phyloP scores from a whole-genome alignment of 2,329 filamentous ascomycete species.

The Zelopaecilomyces penicillatus region DNA sequence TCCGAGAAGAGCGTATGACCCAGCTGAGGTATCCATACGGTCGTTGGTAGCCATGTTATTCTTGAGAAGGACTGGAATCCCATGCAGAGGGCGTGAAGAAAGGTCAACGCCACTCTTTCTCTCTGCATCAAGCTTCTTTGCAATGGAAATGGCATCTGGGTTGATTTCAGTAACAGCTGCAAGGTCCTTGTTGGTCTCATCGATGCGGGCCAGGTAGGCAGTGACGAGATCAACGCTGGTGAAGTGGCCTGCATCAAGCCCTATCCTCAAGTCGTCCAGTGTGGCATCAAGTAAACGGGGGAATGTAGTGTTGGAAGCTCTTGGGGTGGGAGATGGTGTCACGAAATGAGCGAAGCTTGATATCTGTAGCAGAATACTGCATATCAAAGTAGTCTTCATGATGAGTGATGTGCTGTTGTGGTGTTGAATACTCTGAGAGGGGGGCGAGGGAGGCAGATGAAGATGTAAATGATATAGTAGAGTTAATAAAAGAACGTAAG shows the following conservation, averaged over 20 bases:
- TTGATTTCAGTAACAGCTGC: conserved; percentile 28
- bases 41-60: conserved; percentile 58
- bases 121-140: conserved; percentile 24
- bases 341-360: too few relatives aligned
- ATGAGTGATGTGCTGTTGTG: too few relatives aligned
- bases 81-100: conserved; percentile 43
- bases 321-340: too few relatives aligned
- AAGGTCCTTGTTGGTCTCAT: conserved; percentile 17
- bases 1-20: conserved; percentile 54
- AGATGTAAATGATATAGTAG: too few relatives aligned
- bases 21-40: conserved; percentile 53
- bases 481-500: too few relatives aligned
- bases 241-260: conserved; percentile 18
- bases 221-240: conserved; percentile 29
- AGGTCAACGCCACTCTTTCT: conserved; percentile 5
- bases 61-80: conserved; percentile 58
- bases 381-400: too few relatives aligned
- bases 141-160: conserved; percentile 30
- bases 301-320: neutral
- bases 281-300: conserved; percentile 14
- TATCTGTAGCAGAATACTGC: too few relatives aligned
- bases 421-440: too few relatives aligned
- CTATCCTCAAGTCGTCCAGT: conserved; percentile 12
- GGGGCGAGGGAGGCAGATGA: too few relatives aligned
- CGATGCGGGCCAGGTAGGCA: conserved; percentile 19